Conservation (phyloP, 257 asterid species). For the Perilla frutescens region DNA sequence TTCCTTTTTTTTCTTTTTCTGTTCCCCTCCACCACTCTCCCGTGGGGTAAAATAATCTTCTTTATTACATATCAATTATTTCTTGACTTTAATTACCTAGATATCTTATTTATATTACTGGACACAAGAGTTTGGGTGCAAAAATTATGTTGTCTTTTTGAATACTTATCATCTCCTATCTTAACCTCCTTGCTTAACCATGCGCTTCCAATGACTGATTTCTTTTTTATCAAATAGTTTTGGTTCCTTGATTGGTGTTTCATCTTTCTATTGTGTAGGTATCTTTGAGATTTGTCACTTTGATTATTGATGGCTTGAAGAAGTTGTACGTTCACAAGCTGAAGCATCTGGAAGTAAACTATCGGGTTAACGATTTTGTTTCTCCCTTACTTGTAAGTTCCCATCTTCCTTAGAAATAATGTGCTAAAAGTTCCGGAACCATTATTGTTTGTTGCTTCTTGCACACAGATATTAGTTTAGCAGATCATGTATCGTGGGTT, state of each 20-base stretch:
- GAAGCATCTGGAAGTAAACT: constrained; percentile 86
- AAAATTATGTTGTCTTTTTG: not conserved
- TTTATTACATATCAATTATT: constrained; percentile 9
- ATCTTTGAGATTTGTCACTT: constrained; percentile 78
- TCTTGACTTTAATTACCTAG: too few species aligned
- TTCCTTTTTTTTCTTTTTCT: too few species aligned
- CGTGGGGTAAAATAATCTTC: not conserved
- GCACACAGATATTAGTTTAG: constrained; percentile 5
- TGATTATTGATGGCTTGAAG: constrained; percentile 92
- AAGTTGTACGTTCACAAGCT: constrained; percentile 81
- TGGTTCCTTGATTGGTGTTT: constrained; percentile 29
- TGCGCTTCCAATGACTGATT: not conserved
- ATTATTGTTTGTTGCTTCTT: not conserved
- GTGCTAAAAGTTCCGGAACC: constrained; percentile 3
- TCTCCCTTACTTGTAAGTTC: constrained; percentile 81
- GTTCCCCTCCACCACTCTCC: too few species aligned
- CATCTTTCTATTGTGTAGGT: constrained; percentile 52
- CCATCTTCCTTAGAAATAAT: constrained; percentile 26
- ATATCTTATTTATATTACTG: not conserved
- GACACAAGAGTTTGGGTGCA: constrained; percentile 23
- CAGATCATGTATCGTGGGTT: constrained; percentile 21
- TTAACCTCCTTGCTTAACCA: constrained; percentile 20
- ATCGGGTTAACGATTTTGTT: constrained; percentile 84
- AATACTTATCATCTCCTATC: not conserved
- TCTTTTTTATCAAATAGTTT: constrained; percentile 21